Base-by-base conservation (phyloP, 305 asterid genomes). In the Fraxinus baroniana region DNA sequence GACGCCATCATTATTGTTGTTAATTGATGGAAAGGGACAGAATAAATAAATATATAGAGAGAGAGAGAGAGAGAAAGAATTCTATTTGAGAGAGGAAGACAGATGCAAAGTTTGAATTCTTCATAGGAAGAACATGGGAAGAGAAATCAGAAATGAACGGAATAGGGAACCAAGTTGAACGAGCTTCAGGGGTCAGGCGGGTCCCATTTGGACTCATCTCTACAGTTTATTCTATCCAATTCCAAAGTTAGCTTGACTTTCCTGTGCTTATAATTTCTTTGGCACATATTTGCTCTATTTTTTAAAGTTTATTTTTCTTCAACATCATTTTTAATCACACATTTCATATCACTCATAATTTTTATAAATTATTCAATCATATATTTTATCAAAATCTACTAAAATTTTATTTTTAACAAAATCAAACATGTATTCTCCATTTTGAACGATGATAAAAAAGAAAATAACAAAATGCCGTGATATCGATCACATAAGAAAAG, bases 1-100 rank as follows among this genome's bases (percentile, higher is more conserved):
- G 86, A 86, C 87, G 85, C 89, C 96, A 93, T 92, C 87, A 88
- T 83, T 81, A 37, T 74, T 55, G 33, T 80, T 79, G 37, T 80
- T 79, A 70, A 70, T 30, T 4, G 39, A 28, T 70, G 68, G 39
- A 86, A 83, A 83, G 86, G 82, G 74, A 80, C 24, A 74, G 33
- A 74, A 79, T 78, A 30, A 84, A 76, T 76, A 83, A 86, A 7
- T 6, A 36, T 6, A 36, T 8, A 37, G 5, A 35, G 5, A 35
- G 0, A 35, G 6, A 37, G 10, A 39, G 49, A 39, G 46, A 39
- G 49, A 39, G 49, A 39, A 3, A 39, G 49, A 79, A 70, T 85
- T 49, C 52, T 41, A 70, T 18, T 62, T 20, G 86, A 74, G 81
- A 80, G 84, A 88, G 83, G 86, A 79, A 74, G 80, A 62, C 24